Conservation (phyloP, 805 yeast species). For the Metschnikowia gelsemii region DNA sequence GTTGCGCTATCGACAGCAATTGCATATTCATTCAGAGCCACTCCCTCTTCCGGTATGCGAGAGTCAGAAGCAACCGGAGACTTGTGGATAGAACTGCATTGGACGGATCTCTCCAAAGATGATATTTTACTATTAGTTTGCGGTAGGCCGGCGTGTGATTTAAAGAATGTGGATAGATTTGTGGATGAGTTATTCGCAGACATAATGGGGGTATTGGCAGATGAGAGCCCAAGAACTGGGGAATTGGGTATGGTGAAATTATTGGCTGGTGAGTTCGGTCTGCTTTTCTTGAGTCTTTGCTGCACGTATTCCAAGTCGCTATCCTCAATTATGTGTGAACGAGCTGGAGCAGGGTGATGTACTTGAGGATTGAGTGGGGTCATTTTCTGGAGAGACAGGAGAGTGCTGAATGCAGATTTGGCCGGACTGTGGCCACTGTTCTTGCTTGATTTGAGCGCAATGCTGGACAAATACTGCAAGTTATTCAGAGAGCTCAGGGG, state of each 20-base stretch:
- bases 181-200: constrained; percentile 44
- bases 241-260: constrained; percentile 45
- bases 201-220: constrained; percentile 40
- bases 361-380: constrained; percentile 38
- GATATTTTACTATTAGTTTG: constrained; percentile 2
- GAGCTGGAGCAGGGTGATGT: constrained; percentile 20
- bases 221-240: constrained; percentile 41
- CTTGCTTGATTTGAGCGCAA: constrained; percentile 32
- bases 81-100: neutral
- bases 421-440: constrained; percentile 30
- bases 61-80: neutral
- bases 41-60: neutral
- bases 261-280: constrained; percentile 49
- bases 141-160: constrained; percentile 25
- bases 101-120: constrained; percentile 5
- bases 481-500: constrained; percentile 21
- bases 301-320: constrained; percentile 49
- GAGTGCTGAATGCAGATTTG: constrained; percentile 29
- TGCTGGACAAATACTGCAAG: constrained; percentile 40
- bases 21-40: neutral
- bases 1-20: neutral
- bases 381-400: constrained; percentile 59
- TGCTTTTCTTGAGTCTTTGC: constrained; percentile 44
- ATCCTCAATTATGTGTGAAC: constrained; percentile 34
- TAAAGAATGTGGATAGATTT: constrained; percentile 37